These are phyloP conservation scores for Aspergillus funiculosus DNA, from an alignment of 495 filamentous ascomycete species.

Conservation along the genomic window DNA sequence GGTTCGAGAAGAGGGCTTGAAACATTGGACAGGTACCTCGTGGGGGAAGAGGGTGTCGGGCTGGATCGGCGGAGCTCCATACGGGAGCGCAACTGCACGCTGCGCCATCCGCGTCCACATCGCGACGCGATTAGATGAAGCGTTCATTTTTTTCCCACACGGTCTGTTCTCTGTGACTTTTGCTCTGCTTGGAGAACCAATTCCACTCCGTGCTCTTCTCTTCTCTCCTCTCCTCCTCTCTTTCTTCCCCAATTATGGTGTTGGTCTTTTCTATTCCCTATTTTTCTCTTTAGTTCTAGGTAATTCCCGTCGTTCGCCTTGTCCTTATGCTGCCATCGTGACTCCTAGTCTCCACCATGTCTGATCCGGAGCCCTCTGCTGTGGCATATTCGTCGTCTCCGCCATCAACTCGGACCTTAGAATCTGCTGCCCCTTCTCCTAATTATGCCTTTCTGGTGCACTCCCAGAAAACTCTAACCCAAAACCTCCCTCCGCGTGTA, in stretches of 20 bases:
- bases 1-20: too few species aligned
- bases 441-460: constrained; percentile 64
- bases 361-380: constrained; percentile 34
- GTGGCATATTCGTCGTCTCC: constrained; percentile 32
- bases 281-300: constrained; percentile 13
- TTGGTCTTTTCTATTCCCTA: constrained; percentile 7
- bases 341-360: constrained; percentile 28
- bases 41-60: neutral
- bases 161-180: too few species aligned
- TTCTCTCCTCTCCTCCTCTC: constrained; percentile 15
- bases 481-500: constrained; percentile 56
- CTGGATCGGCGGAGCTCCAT: neutral
- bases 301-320: constrained; percentile 8
- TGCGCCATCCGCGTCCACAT: constrained; percentile 37
- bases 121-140: constrained; percentile 37
- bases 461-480: constrained; percentile 58
- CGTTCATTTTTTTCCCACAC: constrained; percentile 20
- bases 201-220: neutral
- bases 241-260: constrained; percentile 20
- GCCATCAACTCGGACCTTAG: constrained; percentile 32
- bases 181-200: too few species aligned
- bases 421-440: constrained; percentile 34
- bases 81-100: constrained; percentile 8
- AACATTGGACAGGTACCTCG: neutral
- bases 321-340: constrained; percentile 14